Conservation (phyloP, 1,284 basidiomycete species). For the Pyrrhoderma lamaoense region DNA sequence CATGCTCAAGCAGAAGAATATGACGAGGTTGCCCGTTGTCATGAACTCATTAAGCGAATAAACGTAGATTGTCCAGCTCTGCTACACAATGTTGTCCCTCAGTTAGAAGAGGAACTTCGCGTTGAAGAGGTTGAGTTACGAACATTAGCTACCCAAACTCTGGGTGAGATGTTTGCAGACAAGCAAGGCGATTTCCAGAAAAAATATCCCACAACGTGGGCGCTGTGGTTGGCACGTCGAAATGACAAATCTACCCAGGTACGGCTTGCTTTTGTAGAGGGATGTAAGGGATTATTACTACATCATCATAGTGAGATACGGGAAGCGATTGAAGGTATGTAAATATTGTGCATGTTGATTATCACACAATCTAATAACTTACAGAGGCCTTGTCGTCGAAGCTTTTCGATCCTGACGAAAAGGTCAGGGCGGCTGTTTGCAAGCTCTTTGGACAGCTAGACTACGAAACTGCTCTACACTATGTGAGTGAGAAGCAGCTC, state of each 20-base stretch:
- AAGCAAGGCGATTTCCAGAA: conserved; percentile 71
- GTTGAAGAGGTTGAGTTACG: conserved; percentile 72
- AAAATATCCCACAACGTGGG: conserved; percentile 84
- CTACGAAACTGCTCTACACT: conserved; percentile 85
- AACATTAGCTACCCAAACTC: conserved; percentile 70
- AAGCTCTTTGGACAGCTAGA: conserved; percentile 78
- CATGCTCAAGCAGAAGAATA: conserved; percentile 52
- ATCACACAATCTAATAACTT: conserved; percentile 13
- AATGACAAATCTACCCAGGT: conserved; percentile 73
- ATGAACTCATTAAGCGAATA: conserved; percentile 82
- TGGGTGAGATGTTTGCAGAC: conserved; percentile 88
- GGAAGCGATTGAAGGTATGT: conserved; percentile 55
- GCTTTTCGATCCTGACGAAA: conserved; percentile 85
- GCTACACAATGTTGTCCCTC: conserved; percentile 85
- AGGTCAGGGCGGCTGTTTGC: conserved; percentile 81
- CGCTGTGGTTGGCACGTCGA: conserved; percentile 73
- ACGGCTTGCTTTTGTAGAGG: conserved; percentile 75
- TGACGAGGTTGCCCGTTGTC: conserved; percentile 65
- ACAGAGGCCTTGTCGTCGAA: conserved; percentile 61
- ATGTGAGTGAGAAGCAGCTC: conserved; percentile 63
- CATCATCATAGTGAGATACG: conserved; percentile 48
- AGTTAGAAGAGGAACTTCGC: conserved; percentile 86
- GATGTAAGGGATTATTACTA: conserved; percentile 58
- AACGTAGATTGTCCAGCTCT: conserved; percentile 76
- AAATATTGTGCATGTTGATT: conserved; percentile 10